Base-by-base conservation (phyloP, 2,329 filamentous ascomycete genomes). In the Arthrinium puccinioides region DNA sequence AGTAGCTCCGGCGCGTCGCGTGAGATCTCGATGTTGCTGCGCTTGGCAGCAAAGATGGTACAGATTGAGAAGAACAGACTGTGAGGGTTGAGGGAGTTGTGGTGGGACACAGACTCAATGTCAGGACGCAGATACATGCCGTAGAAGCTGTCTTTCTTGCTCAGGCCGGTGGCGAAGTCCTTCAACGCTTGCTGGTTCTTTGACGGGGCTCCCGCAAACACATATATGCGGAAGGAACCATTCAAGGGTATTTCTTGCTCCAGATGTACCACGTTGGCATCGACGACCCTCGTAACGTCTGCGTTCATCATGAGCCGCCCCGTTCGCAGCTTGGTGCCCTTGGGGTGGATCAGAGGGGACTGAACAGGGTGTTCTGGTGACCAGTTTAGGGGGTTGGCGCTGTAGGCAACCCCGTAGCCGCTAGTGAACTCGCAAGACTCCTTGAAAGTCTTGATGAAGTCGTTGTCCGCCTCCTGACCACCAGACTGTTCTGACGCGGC, bases 241-340 rank as follows among this genome's bases (percentile, higher is more conserved):
- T 95, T 95, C 41, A 89, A 69, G 0, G 88, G 88, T 21, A 95
- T 74, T 54, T 94, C 85, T 60, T 95, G 88, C 62, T 95, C 89
- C 9, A 95, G 72, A 51, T 94, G 85, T 2, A 94, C 87, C 5
- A 87, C 80, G 60, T 95, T 95, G 55, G 88, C 84, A 55, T 96
- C 89, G 1, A 84, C 80, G 16, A 94, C 84, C 33, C 89, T 77
- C 1, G 87, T 95, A 9, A 95, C 89, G 44, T 87, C 82, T 15
- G 85, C 74, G 39, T 86, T 87, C 32, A 76, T 78, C 51, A 95
- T 75, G 25, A 89, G 76, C 26, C 84, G 78, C 18, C 89, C 89
- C 1, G 86, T 77, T 8, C 74, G 73, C 43, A 92, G 69, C 42
- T 76, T 84, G 23, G 73, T 78, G 21, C 76, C 70, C 27, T 73